These are phyloP conservation scores for Lipomyces kockii DNA, from an alignment of 805 yeast genomes.

Conservation along the genomic window DNA sequence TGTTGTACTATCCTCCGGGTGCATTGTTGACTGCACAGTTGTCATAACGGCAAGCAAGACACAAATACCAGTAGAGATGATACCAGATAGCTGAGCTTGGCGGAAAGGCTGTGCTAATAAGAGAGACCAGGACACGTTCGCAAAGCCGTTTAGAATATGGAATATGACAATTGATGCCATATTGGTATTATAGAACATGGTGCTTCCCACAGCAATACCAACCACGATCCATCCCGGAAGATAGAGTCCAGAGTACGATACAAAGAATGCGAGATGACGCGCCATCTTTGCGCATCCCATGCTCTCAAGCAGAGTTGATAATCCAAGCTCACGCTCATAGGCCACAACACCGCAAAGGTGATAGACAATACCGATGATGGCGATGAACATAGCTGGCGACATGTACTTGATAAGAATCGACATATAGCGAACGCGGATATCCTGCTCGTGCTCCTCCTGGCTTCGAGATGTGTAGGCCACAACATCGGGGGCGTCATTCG, in stretches of 20 bases:
- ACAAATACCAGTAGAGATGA: conserved; percentile 44
- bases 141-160: conserved; percentile 44
- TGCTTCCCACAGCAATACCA: conserved; percentile 38
- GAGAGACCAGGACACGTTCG: conserved; percentile 44
- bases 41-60: conserved; percentile 44
- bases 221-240: conserved; percentile 45
- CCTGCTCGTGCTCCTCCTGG: conserved; percentile 39
- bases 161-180: conserved; percentile 41
- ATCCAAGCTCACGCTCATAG: conserved; percentile 44
- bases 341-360: conserved; percentile 46
- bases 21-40: conserved; percentile 42
- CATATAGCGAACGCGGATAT: conserved; percentile 41
- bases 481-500: conserved; percentile 40
- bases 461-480: conserved; percentile 44
- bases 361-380: conserved; percentile 47
- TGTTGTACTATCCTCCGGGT: conserved; percentile 39
- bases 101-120: conserved; percentile 43
- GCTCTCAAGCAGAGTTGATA: conserved; percentile 42
- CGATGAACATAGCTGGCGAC: conserved; percentile 46
- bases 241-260: conserved; percentile 43
- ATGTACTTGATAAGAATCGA: conserved; percentile 41
- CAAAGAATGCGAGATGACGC: conserved; percentile 41
- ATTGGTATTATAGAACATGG: conserved; percentile 40
- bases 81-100: conserved; percentile 45
- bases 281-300: conserved; percentile 44